A percentile compares a stretch with the other conserved stretches of the same genome.
Conservation (phyloP, 2,329 filamentous ascomycete species). For the Leptographium flavum region DNA sequence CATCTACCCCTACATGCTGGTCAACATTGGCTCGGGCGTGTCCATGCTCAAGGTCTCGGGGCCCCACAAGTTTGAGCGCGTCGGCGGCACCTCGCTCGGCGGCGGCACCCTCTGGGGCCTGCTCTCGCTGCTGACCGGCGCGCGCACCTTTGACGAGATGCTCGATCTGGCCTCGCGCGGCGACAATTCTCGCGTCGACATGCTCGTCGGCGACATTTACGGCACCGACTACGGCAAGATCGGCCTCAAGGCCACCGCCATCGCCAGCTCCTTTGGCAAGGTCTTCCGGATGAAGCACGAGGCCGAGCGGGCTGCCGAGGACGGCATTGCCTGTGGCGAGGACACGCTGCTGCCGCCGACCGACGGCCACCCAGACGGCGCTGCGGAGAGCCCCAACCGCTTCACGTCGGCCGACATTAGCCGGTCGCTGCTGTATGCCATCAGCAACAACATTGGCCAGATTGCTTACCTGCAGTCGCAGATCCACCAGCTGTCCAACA, state of each 20-base stretch:
- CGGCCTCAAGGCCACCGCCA: conserved; percentile 86
- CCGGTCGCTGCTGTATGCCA: conserved; percentile 80
- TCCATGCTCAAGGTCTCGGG: conserved; percentile 95
- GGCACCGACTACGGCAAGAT: conserved; percentile 94
- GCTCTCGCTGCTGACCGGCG: conserved; percentile 81
- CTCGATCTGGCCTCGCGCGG: conserved; percentile 77
- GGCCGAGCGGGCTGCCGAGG: conserved; percentile 66
- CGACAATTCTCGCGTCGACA: conserved; percentile 86
- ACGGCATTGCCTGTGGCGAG: conserved; percentile 61
- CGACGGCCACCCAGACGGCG: conserved; percentile 56
- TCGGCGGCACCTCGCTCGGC: conserved; percentile 87
- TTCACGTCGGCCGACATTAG: conserved; percentile 81
- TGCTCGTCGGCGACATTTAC: conserved; percentile 97
- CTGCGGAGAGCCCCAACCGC: conserved; percentile 25
- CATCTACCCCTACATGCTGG: conserved; percentile 91
- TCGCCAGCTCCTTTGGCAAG: conserved; percentile 92
- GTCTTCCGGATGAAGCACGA: conserved; percentile 86
- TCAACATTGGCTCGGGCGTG: conserved; percentile 96
- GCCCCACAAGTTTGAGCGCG: conserved; percentile 71
- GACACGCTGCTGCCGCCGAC: conserved; percentile 83
- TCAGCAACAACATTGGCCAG: conserved; percentile 96
- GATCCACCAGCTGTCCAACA: conserved; percentile 78
- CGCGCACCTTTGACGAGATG: conserved; percentile 95
- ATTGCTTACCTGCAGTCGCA: conserved; percentile 96
- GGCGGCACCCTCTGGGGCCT: conserved; percentile 97